Evolutionary conservation across 306 rosid genomes (phyloP), one percentile per base, ranked within the genome.

Genomic region (Betula pendula): DNA sequence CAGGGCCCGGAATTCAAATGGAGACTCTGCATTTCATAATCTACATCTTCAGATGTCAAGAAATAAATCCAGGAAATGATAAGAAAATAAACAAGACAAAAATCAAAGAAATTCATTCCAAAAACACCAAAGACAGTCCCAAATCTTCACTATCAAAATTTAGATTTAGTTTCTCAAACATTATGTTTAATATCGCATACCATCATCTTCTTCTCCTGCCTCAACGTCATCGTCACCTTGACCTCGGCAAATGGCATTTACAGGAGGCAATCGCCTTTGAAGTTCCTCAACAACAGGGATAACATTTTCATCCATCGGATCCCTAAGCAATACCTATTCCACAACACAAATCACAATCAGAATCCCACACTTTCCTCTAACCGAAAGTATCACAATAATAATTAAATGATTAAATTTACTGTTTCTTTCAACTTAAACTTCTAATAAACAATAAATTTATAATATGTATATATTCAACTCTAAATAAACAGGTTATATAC

Each of bases 1-100:
- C 79, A 94, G 81, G 45, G 96, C 97, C 43, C 98, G 95, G 77
- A 94, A 94, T 68, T 94, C 98, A 65, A 94, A 94, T n/a, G 97
- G 97, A 71, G 97, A 94, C 77, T 90, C 98, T 94, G 76, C 84
- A 88, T 72, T 69, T 77, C 80, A 86, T 59, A 78, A 81, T 75
- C 78, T 70, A 82, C 79, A 79, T 75, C 79, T 70, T 86, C 82
- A 81, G 79, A 79, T 53, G 47, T 52, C 1, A 55, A 35, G 22
- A 48, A 29, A 81, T 66, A 74, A 77, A 38, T 44, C 47, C 70
- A 27, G 59, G 66, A 33, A 42, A 73, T 68, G 51, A 49, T 47
- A 45, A 51, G 68, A 44, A 79, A 29, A 33, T 33, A 11, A 55
- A 19, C 27, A 62, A 50, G 60, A 65, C 35, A 73, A 49, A 78